phyloP scores from a whole-genome alignment of 106 monocot genomes.

The Phalaenopsis equestris region DNA sequence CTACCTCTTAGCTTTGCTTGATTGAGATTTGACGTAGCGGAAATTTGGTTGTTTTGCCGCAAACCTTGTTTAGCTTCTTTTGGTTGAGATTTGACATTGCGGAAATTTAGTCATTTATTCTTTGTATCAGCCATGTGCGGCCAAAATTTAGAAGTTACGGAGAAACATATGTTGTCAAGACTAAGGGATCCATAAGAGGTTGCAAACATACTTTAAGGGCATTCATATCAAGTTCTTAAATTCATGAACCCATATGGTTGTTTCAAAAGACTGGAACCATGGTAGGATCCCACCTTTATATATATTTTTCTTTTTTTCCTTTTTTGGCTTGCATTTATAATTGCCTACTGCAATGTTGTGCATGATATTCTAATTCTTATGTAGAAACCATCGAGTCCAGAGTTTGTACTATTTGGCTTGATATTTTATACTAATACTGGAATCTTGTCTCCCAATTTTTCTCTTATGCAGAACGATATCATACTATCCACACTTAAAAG shows the following conservation, averaged over 20 bases:
- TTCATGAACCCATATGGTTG: neutral
- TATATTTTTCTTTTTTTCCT: neutral
- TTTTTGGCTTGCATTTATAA: neutral
- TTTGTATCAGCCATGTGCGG: too few relatives aligned
- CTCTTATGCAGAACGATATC: constrained; percentile 66
- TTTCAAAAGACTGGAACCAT: neutral
- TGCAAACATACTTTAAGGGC: too few relatives aligned
- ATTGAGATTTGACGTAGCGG: too few relatives aligned
- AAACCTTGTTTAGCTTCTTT: too few relatives aligned
- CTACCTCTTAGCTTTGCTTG: too few relatives aligned
- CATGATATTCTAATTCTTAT: neutral
- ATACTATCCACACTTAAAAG: constrained; percentile 65
- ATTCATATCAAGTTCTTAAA: too few relatives aligned
- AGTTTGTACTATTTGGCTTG: neutral
- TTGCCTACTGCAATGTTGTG: neutral
- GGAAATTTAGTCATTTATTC: too few relatives aligned
- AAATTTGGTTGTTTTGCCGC: too few relatives aligned
- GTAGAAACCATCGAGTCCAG: neutral
- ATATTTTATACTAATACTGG: neutral
- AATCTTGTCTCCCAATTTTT: neutral
- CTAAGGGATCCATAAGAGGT: too few relatives aligned
- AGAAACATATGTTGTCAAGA: too few relatives aligned
- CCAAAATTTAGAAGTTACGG: too few relatives aligned
- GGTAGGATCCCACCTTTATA: neutral
- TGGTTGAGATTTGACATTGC: too few relatives aligned